These are phyloP conservation scores for Echium plantagineum DNA, from an alignment of 257 asterid genomes.

Conservation along the genomic window DNA sequence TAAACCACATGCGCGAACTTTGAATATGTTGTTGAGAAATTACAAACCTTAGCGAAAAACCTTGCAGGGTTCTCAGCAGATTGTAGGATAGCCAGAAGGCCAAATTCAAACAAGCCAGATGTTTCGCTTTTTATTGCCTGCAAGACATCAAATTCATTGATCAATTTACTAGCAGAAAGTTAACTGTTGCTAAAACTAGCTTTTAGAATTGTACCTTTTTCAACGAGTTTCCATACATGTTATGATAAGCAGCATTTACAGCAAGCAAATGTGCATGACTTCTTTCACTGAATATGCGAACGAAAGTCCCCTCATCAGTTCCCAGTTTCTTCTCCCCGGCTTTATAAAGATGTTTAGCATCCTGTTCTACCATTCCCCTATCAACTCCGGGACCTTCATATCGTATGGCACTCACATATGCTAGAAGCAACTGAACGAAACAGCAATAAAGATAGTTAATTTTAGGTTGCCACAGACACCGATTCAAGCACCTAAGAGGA, in stretches of 20 bases:
- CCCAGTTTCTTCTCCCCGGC: constrained; percentile 92
- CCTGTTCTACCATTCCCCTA: constrained; percentile 47
- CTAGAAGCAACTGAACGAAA: constrained; percentile 55
- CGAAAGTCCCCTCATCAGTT: constrained; percentile 76
- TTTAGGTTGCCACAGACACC: too few species aligned
- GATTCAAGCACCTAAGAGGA: too few species aligned
- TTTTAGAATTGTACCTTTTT: constrained; percentile 37
- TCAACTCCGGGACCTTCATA: constrained; percentile 95
- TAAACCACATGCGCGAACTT: neutral
- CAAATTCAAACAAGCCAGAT: constrained; percentile 66
- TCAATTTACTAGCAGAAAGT: neutral
- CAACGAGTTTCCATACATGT: constrained; percentile 54
- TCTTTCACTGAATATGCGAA: constrained; percentile 55
- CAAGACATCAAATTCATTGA: constrained; percentile 14
- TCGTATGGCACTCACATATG: constrained; percentile 36
- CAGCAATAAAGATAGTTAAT: neutral
- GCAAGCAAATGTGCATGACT: constrained; percentile 69
- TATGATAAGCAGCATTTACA: constrained; percentile 52
- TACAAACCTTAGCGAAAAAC: constrained; percentile 71
- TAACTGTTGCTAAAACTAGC: neutral
- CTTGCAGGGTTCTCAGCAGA: constrained; percentile 72
- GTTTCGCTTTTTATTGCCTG: constrained; percentile 91
- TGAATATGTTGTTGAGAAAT: too few species aligned
- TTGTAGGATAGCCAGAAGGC: constrained; percentile 50
- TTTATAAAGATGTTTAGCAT: constrained; percentile 75